Evolutionary conservation across 2,329 filamentous ascomycete species (phyloP).

Genomic region (Trichoderma sp.): DNA sequence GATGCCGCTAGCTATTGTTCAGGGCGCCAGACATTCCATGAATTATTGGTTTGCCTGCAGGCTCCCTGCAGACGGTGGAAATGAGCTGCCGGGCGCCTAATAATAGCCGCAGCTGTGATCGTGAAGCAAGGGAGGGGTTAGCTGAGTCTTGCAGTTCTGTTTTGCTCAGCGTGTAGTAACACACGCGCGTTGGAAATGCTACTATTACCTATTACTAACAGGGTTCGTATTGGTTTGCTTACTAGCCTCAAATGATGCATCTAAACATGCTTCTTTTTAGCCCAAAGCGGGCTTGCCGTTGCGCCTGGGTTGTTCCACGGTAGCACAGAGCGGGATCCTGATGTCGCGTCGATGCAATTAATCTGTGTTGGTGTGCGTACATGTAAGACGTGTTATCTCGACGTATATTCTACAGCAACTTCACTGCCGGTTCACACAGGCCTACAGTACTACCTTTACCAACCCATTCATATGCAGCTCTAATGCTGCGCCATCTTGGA

Average conservation of each 20-base stretch:
- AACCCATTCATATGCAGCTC: background rate
- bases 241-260: constrained; percentile 10
- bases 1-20: background rate
- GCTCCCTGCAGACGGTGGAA: background rate
- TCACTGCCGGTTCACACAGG: too few relatives aligned
- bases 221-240: background rate
- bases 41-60: background rate
- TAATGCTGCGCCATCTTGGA: constrained; percentile 3
- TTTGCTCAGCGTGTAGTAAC: background rate
- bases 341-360: background rate
- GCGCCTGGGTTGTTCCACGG: background rate
- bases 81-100: background rate
- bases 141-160: background rate
- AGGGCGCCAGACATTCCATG: background rate
- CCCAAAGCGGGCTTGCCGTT: background rate
- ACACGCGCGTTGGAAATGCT: background rate
- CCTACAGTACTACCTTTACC: background rate
- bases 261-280: constrained; percentile 19
- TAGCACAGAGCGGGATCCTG: background rate
- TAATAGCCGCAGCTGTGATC: background rate
- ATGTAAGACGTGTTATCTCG: background rate
- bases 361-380: background rate
- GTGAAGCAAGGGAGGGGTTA: background rate
- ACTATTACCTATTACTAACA: background rate
- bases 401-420: background rate